Conservation (phyloP, 768 basidiomycete genomes). For the Boletus speciosus region DNA sequence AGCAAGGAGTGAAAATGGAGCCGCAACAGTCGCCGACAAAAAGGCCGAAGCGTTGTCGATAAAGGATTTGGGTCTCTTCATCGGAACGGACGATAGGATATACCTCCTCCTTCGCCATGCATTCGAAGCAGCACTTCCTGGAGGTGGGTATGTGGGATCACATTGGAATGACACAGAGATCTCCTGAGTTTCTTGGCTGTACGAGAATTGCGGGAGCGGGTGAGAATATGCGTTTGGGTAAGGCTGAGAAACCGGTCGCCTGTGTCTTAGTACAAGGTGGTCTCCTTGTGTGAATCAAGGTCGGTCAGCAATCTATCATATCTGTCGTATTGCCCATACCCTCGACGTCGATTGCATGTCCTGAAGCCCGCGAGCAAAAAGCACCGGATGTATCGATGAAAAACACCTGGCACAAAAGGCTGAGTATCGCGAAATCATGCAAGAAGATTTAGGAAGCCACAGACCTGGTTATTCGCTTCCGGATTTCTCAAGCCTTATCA, state of each 20-base stretch:
- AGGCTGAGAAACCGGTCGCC: slow-evolving; percentile 70
- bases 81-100: slow-evolving; percentile 62
- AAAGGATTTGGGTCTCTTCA: slow-evolving; percentile 63
- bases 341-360: slow-evolving; percentile 81
- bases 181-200: slow-evolving; percentile 49
- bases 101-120: slow-evolving; percentile 60
- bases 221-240: slow-evolving; percentile 79
- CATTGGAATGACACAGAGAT: slow-evolving; percentile 57
- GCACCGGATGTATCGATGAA: slow-evolving; percentile 77
- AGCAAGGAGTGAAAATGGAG: slow-evolving; percentile 54
- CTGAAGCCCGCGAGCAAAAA: slow-evolving; percentile 72
- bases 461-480: slow-evolving; percentile 70
- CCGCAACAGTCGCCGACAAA: slow-evolving; percentile 55
- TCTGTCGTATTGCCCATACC: slow-evolving; percentile 36
- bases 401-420: slow-evolving; percentile 54
- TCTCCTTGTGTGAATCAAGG: slow-evolving; percentile 43
- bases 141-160: slow-evolving; percentile 61
- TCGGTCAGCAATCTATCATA: slow-evolving; percentile 5
- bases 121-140: slow-evolving; percentile 32
- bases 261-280: slow-evolving; percentile 66
- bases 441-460: slow-evolving; percentile 4
- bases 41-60: slow-evolving; percentile 70
- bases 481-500: slow-evolving; percentile 60
- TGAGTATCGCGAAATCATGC: neutral
- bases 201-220: slow-evolving; percentile 68